phyloP scores from a whole-genome alignment of 2,329 filamentous ascomycete genomes.

The Periglandula ipomoeae region DNA sequence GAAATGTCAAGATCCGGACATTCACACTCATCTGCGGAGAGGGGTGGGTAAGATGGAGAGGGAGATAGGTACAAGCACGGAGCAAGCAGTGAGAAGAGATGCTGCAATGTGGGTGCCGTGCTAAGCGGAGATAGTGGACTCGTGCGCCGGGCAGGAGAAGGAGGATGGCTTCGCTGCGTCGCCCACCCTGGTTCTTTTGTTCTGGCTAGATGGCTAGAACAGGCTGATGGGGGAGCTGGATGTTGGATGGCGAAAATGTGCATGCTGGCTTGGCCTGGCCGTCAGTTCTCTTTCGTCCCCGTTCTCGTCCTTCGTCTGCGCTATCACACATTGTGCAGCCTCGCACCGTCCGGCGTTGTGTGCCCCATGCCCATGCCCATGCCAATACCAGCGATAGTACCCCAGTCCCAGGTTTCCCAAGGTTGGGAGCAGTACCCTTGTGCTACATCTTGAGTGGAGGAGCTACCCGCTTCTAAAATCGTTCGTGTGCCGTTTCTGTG shows the following conservation, averaged over 20 bases:
- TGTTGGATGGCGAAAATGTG: neutral
- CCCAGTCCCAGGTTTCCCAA: neutral
- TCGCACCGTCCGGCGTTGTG: neutral
- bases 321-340: neutral
- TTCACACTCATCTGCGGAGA: neutral
- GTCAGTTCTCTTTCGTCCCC: neutral
- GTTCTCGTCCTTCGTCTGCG: neutral
- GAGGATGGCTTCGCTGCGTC: neutral
- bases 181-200: constrained; percentile 4
- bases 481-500: neutral
- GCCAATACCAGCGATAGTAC: too few species aligned
- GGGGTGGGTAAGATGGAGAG: constrained; percentile 2
- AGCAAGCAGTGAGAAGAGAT: neutral
- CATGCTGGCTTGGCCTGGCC: too few species aligned
- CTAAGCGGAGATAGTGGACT: neutral
- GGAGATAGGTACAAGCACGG: neutral
- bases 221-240: neutral
- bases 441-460: neutral
- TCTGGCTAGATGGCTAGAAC: neutral
- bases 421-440: neutral
- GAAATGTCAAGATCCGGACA: neutral
- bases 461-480: neutral
- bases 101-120: neutral
- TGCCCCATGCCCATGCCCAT: neutral
- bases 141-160: neutral